phyloP scores from a whole-genome alignment of 2,329 filamentous ascomycete species.

The Neofusicoccum kwambonambiense region DNA sequence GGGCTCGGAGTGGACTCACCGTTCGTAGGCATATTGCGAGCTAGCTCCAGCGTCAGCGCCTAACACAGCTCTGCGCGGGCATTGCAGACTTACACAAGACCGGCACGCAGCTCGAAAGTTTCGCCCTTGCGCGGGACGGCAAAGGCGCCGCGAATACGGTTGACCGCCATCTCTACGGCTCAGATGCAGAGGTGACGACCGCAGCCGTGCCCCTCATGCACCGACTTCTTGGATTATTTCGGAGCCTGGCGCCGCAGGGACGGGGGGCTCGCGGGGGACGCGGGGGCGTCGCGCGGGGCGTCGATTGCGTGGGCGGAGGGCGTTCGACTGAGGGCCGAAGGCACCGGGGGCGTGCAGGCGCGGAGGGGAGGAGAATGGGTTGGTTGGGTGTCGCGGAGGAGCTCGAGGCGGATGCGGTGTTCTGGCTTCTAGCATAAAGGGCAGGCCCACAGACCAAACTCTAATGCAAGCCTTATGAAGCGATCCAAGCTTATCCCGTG shows the following conservation, averaged over 20 bases:
- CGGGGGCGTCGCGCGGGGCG: slow-evolving; percentile 6
- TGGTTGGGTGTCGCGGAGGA: neutral
- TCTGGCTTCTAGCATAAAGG: slow-evolving; percentile 18
- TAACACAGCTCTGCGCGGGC: neutral
- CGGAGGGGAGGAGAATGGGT: neutral
- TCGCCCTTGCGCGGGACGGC: slow-evolving; percentile 92
- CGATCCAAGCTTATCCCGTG: slow-evolving; percentile 11
- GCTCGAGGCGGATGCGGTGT: slow-evolving; percentile 17
- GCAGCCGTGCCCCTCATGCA: slow-evolving; percentile 37
- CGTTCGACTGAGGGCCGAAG: neutral
- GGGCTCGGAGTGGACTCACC: slow-evolving; percentile 43
- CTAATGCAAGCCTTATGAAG: slow-evolving; percentile 12
- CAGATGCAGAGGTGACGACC: slow-evolving; percentile 30
- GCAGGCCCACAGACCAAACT: slow-evolving; percentile 20
- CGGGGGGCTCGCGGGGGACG: slow-evolving; percentile 17
- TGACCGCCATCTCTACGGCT: slow-evolving; percentile 75
- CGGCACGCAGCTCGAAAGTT: slow-evolving; percentile 94
- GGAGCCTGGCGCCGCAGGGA: slow-evolving; percentile 17
- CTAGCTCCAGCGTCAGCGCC: slow-evolving; percentile 48
- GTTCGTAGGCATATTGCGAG: slow-evolving; percentile 98
- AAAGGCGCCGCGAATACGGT: slow-evolving; percentile 92
- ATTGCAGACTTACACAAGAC: slow-evolving; percentile 62
- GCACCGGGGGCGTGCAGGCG: neutral
- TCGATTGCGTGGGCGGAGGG: neutral
- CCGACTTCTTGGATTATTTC: slow-evolving; percentile 5